Evolutionary conservation across 1,284 basidiomycete species (phyloP), one percentile per base, ranked within the genome.

Genomic region (Ceratobasidium sp.): DNA sequence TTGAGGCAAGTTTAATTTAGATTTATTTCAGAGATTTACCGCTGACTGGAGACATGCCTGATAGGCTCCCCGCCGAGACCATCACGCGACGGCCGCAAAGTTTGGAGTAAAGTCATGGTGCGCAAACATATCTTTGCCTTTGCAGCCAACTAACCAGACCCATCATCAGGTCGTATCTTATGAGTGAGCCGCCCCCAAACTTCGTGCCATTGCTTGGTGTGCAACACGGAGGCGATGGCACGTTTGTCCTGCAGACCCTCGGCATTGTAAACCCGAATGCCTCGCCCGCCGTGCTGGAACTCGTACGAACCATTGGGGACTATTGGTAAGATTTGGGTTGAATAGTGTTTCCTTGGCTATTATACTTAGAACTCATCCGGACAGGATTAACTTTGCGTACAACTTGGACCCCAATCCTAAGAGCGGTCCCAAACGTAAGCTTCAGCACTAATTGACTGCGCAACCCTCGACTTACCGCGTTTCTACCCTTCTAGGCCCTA

Each of bases 381-480:
- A 8, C 30, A 74, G 71, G 71, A 52, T 74, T 27, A 64, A 74
- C n/a, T 74, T 74, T 65, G 71, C 71, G 18, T 74, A 74, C 60
- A 38, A 74, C 44, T 52, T 74, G 30, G 59, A 74, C 20, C 71
- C 71, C 20, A 74, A 64, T 16, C n/a, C 59, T 27, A 74, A 35
- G 33, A 41, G n/a, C 20, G 33, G 35, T 27, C 35, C 38, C 12
- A 52, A 65, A 35, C 60, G 71, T 74, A 54, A 38, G 71, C 23
- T 12, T 18, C 20, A 38, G 5, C n/a, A 23, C 16, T 33, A 2
- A 16, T 52, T 23, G 2, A 18, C 33, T 7, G 12, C 20, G 16
- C 10, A n/a, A 30, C 7, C 41, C 20, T 33, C 20, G n/a, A 44
- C 20, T 59, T 44, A 44, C 41, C 12, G 65, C 30, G 3, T 27